Percentiles rank a stretch among this genome's conserved stretches.
Conservation (phyloP, 2,329 filamentous ascomycete species). For the Colletotrichum sp. region DNA sequence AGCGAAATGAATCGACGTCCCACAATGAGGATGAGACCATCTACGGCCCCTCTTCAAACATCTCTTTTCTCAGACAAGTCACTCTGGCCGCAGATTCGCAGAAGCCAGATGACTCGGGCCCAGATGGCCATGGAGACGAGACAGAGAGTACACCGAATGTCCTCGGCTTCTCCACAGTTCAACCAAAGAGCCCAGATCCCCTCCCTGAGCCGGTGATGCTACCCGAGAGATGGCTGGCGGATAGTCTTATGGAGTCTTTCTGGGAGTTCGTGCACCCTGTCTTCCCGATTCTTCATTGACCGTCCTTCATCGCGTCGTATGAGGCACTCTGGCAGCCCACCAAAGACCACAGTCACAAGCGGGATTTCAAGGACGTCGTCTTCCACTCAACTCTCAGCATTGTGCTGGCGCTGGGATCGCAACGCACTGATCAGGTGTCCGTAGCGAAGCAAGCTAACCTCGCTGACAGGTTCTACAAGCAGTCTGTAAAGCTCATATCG, state of each 20-base stretch:
- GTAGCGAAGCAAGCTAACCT: constrained; percentile 1
- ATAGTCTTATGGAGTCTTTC: constrained; percentile 9
- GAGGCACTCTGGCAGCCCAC: constrained; percentile 5
- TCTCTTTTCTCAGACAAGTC: background rate
- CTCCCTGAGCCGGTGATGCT: background rate
- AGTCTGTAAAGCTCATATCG: constrained; percentile 27
- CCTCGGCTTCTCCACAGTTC: background rate
- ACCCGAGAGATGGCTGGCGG: background rate
- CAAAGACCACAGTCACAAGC: background rate
- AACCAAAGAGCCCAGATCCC: background rate
- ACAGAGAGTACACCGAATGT: background rate
- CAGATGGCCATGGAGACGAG: background rate
- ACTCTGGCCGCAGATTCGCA: background rate
- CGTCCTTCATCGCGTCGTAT: constrained; percentile 15
- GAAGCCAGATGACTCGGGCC: background rate
- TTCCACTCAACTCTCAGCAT: constrained; percentile 31
- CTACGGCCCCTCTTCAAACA: background rate
- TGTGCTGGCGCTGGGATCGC: constrained; percentile 31
- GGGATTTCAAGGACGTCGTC: constrained; percentile 7
- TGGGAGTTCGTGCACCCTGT: constrained; percentile 23
- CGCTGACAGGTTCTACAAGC: constrained; percentile 29
- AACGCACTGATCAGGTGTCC: constrained; percentile 20
- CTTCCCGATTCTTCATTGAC: constrained; percentile 19
- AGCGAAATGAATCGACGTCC: background rate
- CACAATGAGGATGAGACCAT: background rate